These are phyloP conservation scores for Bertia moriformis DNA, from an alignment of 2,329 filamentous ascomycete species.

Conservation along the genomic window DNA sequence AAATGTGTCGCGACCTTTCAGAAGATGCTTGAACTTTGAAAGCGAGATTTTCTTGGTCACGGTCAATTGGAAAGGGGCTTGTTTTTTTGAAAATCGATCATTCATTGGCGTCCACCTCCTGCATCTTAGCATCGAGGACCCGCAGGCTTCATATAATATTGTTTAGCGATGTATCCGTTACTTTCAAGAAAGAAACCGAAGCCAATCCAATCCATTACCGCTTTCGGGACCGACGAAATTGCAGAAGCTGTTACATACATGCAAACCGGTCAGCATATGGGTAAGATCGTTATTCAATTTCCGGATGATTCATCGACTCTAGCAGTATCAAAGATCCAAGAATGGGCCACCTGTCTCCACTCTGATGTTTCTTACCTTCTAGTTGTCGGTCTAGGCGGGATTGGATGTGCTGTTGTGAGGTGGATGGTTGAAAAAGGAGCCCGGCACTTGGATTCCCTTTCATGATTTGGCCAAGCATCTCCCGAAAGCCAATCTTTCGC, in stretches of 20 bases:
- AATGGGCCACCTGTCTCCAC: background rate
- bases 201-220: constrained; percentile 14
- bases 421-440: constrained; percentile 5
- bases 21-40: constrained; percentile 16
- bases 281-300: constrained; percentile 17
- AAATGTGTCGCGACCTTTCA: constrained; percentile 11
- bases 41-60: constrained; percentile 3
- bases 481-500: constrained; percentile 4
- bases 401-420: constrained; percentile 5
- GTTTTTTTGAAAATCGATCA: constrained; percentile 9
- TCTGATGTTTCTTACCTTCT: constrained; percentile 6
- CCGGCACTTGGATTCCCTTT: background rate
- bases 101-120: constrained; percentile 9
- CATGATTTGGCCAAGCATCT: background rate
- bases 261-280: constrained; percentile 19
- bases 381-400: constrained; percentile 7
- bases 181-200: too few relatives aligned
- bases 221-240: constrained; percentile 9
- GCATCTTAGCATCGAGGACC: background rate
- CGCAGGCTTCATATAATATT: too few relatives aligned
- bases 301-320: constrained; percentile 1
- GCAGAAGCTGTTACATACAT: constrained; percentile 18
- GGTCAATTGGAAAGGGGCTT: constrained; percentile 9
- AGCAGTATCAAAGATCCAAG: too few relatives aligned
- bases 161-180: too few relatives aligned